Conservation (phyloP, 2,329 filamentous ascomycete species). For the Arthroderma sp. region DNA sequence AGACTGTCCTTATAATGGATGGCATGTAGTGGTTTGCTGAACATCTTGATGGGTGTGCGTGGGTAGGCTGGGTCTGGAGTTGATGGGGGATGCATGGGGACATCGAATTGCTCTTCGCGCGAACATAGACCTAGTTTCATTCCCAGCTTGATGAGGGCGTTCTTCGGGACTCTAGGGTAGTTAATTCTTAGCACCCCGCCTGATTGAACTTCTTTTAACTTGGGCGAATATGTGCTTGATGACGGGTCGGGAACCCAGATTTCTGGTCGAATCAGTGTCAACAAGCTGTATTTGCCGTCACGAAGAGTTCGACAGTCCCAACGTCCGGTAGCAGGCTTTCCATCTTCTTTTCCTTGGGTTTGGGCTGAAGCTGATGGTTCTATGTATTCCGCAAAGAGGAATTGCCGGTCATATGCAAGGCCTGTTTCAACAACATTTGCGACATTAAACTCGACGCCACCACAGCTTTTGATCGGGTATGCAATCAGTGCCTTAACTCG, state of each 20-base stretch:
- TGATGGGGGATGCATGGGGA: slow-evolving; percentile 40
- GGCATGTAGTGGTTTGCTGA: slow-evolving; percentile 39
- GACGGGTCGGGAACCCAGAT: slow-evolving; percentile 45
- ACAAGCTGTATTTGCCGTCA: slow-evolving; percentile 38
- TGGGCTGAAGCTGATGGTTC: slow-evolving; percentile 2
- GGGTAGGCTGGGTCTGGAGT: slow-evolving; percentile 28
- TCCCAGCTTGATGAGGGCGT: slow-evolving; percentile 12
- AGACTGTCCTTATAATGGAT: slow-evolving; percentile 28
- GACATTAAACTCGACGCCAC: slow-evolving; percentile 56
- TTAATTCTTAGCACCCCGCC: slow-evolving; percentile 41
- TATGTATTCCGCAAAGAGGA: slow-evolving; percentile 59
- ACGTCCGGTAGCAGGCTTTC: slow-evolving; percentile 22
- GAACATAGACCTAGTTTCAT: slow-evolving; percentile 20
- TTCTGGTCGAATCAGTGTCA: slow-evolving; percentile 55
- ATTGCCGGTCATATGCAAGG: slow-evolving; percentile 67
- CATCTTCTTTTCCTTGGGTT: slow-evolving; percentile 16
- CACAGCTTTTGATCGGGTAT: slow-evolving; percentile 75
- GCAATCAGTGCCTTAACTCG: slow-evolving; percentile 58
- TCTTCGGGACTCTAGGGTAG: slow-evolving; percentile 24
- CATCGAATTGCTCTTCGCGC: slow-evolving; percentile 33
- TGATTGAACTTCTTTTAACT: slow-evolving; percentile 36
- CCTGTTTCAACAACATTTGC: slow-evolving; percentile 55
- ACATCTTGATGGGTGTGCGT: slow-evolving; percentile 37
- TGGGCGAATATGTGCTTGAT: slow-evolving; percentile 27
- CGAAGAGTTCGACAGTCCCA: slow-evolving; percentile 32